Evolutionary conservation across 2,329 filamentous ascomycete species (phyloP).

Genomic region (Neofusicoccum laricinum): DNA sequence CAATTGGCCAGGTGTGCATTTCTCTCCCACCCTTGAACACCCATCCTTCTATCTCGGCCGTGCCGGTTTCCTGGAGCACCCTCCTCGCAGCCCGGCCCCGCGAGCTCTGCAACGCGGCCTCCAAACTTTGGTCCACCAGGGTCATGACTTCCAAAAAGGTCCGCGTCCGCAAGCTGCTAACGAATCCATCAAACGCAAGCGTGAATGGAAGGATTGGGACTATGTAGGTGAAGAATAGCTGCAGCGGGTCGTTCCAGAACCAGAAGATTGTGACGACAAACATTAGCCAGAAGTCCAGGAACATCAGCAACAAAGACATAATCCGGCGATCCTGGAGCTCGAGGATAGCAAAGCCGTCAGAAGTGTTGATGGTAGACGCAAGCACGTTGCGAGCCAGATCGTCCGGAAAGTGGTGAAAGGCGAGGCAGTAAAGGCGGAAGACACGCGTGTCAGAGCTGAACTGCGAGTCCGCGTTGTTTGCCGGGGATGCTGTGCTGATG

Average conservation of each 20-base stretch:
- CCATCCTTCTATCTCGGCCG: slow-evolving; percentile 36
- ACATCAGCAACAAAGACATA: slow-evolving; percentile 29
- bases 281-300: slow-evolving; percentile 41
- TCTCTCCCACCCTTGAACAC: slow-evolving; percentile 38
- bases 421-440: slow-evolving; percentile 69
- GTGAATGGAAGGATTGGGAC: slow-evolving; percentile 64
- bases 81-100: slow-evolving; percentile 5
- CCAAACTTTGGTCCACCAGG: slow-evolving; percentile 46
- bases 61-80: slow-evolving; percentile 35
- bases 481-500: slow-evolving; percentile 20
- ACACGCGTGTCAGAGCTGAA: slow-evolving; percentile 31
- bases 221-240: slow-evolving; percentile 65
- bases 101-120: slow-evolving; percentile 44
- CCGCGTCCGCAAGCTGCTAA: slow-evolving; percentile 66
- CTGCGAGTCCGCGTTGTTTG: background rate
- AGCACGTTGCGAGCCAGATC: slow-evolving; percentile 59
- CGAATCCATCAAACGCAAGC: slow-evolving; percentile 65
- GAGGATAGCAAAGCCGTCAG: slow-evolving; percentile 68
- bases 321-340: slow-evolving; percentile 65
- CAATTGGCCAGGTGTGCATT: slow-evolving; percentile 48
- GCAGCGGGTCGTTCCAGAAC: slow-evolving; percentile 52
- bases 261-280: slow-evolving; percentile 55
- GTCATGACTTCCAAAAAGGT: slow-evolving; percentile 63
- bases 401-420: slow-evolving; percentile 76
- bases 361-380: slow-evolving; percentile 61